Evolutionary conservation across 768 basidiomycete genomes (phyloP).

Genomic region (Harrya chromipes): DNA sequence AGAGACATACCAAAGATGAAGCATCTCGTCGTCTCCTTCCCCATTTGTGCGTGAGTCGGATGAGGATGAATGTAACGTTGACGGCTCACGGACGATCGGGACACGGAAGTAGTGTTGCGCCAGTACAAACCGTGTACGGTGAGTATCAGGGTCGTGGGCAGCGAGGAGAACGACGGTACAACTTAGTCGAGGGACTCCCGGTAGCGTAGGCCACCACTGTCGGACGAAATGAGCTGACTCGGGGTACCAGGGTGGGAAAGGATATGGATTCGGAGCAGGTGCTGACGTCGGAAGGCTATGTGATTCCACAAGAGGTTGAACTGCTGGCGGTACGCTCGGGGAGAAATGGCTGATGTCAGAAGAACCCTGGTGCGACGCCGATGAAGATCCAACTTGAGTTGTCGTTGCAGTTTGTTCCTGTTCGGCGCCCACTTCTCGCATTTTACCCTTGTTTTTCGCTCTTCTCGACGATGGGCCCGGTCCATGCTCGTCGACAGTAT

Average conservation of each 20-base stretch:
- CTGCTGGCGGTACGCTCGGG: constrained; percentile 2
- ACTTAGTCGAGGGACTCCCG: constrained; percentile 61
- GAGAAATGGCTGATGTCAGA: constrained; percentile 4
- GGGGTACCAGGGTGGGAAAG: constrained; percentile 66
- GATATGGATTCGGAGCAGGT: constrained; percentile 54
- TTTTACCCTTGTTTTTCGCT: constrained; percentile 21
- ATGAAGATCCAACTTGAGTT: constrained; percentile 6
- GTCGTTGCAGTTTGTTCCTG: constrained; percentile 11
- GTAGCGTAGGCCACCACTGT: constrained; percentile 76
- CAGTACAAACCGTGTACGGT: constrained; percentile 59
- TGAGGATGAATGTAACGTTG: constrained; percentile 5
- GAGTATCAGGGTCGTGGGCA: constrained; percentile 56
- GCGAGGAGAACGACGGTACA: constrained; percentile 71
- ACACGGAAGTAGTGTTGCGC: constrained; percentile 77
- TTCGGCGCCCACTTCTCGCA: constrained; percentile 13
- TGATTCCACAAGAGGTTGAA: not conserved
- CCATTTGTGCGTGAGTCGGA: not conserved
- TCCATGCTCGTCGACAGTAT: constrained; percentile 9
- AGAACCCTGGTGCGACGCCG: constrained; percentile 10
- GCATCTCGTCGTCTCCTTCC: constrained; percentile 49
- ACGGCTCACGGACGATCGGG: constrained; percentile 40
- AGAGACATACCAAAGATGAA: constrained; percentile 69
- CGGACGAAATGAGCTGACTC: constrained; percentile 76
- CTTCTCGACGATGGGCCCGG: constrained; percentile 7
- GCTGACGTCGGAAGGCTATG: not conserved